Evolutionary conservation across 352 stramenopile genomes (phyloP), one percentile per base, ranked within the genome.

Genomic region (Phytophthora agathidicida): DNA sequence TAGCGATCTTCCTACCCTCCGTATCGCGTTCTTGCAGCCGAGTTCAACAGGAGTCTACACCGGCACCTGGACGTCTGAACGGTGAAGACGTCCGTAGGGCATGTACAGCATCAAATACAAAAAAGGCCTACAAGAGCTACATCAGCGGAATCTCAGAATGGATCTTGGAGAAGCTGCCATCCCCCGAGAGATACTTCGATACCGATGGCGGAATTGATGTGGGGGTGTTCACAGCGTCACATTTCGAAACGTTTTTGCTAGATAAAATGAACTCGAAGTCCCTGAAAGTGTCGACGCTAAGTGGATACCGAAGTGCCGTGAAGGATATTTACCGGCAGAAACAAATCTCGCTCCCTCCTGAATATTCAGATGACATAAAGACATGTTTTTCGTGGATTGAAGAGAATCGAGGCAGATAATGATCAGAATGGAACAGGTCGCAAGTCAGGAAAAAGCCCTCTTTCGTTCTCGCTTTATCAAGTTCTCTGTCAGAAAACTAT

Each of bases 301-400:
- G 20, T 39, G 47, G 47, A 38, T 56, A 46, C 17, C 27, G 55
- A 4, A 64, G 55, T 36, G 55, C 54, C 7, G 46, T 51, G 7
- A 47, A 38, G 14, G 27, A 49, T 41, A 20, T 51, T 2, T 57
- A 52, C 19, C 11, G 36, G 6, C 23, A 23, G 2, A 55, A 5
- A 35, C n/a, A 44, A 22, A 9, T 64, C 8, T 1, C 22, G 19
- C n/a, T 57, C 0, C 45, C 32, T 7, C 1, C 13, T 64, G 37
- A 57, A 56, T n/a, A n/a, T n/a, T n/a, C n/a, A n/a, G n/a, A n/a
- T n/a, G n/a, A n/a, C n/a, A n/a, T n/a, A n/a, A n/a, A n/a, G n/a
- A 24, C 31, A 46, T 1, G 44, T 57, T 17, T 57, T 64, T 20
- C 54, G 44, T 17, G 54, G 45, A 6, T 51, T 64, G 19, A 50